Evolutionary conservation across 1,284 basidiomycete species (phyloP).

Genomic region (Ganoderma lingzhi): DNA sequence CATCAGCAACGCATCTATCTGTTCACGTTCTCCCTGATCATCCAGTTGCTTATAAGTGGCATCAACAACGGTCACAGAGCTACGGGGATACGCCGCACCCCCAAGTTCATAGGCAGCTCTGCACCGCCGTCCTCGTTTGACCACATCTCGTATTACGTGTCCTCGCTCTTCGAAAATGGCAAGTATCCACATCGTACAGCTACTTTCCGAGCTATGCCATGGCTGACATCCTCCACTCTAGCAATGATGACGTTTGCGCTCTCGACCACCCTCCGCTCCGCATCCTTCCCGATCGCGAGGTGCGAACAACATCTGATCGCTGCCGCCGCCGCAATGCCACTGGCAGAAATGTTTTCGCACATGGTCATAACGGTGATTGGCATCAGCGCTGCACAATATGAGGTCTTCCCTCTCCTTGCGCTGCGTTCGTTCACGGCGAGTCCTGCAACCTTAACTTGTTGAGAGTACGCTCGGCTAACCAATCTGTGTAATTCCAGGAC

Average conservation of each 20-base stretch:
- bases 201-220: not conserved
- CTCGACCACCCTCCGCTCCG: not conserved
- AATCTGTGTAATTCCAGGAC: not conserved
- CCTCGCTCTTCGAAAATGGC: not conserved
- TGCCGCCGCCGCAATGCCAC: not conserved
- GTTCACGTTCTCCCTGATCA: not conserved
- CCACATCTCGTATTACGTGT: not conserved
- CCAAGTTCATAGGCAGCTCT: not conserved
- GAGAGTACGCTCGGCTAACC: not conserved
- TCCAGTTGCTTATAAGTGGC: not conserved
- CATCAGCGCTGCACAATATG: not conserved
- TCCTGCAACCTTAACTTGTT: not conserved
- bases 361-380: not conserved
- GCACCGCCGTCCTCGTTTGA: not conserved
- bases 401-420: not conserved
- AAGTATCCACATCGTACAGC: not conserved
- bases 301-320: not conserved
- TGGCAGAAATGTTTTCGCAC: not conserved
- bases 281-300: not conserved
- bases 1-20: constrained; percentile 2
- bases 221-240: not conserved
- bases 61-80: not conserved
- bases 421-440: not conserved
- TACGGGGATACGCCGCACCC: not conserved
- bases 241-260: not conserved